Conservation (phyloP, 129 eudicot species). For the Arctium lappa region DNA sequence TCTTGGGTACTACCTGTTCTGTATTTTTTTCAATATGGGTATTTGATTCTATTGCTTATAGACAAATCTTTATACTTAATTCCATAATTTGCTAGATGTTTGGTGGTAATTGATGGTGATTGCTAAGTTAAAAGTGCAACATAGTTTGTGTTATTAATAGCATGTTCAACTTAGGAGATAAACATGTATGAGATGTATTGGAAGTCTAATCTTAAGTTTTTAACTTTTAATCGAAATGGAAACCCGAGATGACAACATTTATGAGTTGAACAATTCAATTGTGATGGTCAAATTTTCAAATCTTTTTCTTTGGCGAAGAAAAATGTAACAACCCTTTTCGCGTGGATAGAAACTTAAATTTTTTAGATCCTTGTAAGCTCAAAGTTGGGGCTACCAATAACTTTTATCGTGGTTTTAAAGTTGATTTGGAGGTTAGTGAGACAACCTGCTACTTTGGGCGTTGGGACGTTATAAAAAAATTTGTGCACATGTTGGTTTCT, state of each 20-base stretch:
- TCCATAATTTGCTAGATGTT: slow-evolving; percentile 1
- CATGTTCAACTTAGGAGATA: neutral
- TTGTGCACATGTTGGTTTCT: neutral
- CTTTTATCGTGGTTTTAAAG: no score
- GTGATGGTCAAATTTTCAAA: neutral
- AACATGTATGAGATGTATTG: neutral
- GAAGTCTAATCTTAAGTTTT: neutral
- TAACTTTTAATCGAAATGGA: neutral
- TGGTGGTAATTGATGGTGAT: slow-evolving; percentile 7
- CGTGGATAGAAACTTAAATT: no score
- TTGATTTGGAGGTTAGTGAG: no score
- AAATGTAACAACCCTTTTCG: neutral
- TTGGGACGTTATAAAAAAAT: no score
- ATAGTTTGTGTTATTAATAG: neutral
- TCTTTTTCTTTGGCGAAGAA: neutral
- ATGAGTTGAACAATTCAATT: neutral
- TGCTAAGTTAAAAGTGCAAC: neutral
- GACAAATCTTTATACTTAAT: neutral
- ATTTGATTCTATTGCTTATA: neutral
- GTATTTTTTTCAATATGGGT: neutral
- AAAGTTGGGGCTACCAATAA: neutral
- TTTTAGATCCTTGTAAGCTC: no score
- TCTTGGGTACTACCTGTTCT: slow-evolving; percentile 64
- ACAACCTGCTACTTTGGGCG: no score
- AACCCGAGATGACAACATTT: neutral